A percentile compares a stretch with the other conserved stretches of the same genome.
These are phyloP conservation scores for Vararia minispora DNA, from an alignment of 768 basidiomycete species.

Conservation along the genomic window DNA sequence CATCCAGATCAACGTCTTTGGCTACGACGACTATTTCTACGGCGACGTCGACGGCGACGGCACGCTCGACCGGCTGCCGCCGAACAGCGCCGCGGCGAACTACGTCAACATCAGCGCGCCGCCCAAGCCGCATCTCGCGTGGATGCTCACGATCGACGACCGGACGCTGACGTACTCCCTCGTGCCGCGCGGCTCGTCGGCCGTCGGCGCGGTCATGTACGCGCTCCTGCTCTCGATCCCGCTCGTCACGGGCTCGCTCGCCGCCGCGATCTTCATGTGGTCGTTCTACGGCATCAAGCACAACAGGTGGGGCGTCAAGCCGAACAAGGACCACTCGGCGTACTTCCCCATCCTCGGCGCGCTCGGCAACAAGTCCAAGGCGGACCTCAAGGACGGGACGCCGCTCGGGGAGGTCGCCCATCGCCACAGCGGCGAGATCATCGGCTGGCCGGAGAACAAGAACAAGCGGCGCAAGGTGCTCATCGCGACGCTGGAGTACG, in stretches of 20 bases:
- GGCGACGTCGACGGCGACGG: slow-evolving; percentile 85
- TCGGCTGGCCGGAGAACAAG: slow-evolving; percentile 96
- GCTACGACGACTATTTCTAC: slow-evolving; percentile 86
- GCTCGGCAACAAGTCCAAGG: slow-evolving; percentile 51
- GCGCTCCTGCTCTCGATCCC: slow-evolving; percentile 75
- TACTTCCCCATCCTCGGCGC: slow-evolving; percentile 85
- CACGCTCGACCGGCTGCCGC: slow-evolving; percentile 82
- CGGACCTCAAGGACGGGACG: slow-evolving; percentile 55
- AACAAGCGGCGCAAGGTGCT: slow-evolving; percentile 85
- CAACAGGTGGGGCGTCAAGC: slow-evolving; percentile 83
- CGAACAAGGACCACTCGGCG: slow-evolving; percentile 54
- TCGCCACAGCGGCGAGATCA: slow-evolving; percentile 52
- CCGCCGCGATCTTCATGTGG: slow-evolving; percentile 87
- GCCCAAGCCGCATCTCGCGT: slow-evolving; percentile 78
- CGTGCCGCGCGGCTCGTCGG: slow-evolving; percentile 70
- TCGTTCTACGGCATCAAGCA: slow-evolving; percentile 93
- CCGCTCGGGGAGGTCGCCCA: slow-evolving; percentile 53
- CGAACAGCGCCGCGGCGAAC: slow-evolving; percentile 76
- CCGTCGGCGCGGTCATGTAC: slow-evolving; percentile 80
- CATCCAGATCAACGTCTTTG: slow-evolving; percentile 84
- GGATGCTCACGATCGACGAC: slow-evolving; percentile 78
- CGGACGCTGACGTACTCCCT: slow-evolving; percentile 64
- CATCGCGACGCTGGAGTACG: slow-evolving; percentile 90
- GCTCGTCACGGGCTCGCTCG: slow-evolving; percentile 71
- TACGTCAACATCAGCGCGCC: slow-evolving; percentile 89